Evolutionary conservation across 345 rosid species (phyloP).

Genomic region (Moricandia moricandioides): DNA sequence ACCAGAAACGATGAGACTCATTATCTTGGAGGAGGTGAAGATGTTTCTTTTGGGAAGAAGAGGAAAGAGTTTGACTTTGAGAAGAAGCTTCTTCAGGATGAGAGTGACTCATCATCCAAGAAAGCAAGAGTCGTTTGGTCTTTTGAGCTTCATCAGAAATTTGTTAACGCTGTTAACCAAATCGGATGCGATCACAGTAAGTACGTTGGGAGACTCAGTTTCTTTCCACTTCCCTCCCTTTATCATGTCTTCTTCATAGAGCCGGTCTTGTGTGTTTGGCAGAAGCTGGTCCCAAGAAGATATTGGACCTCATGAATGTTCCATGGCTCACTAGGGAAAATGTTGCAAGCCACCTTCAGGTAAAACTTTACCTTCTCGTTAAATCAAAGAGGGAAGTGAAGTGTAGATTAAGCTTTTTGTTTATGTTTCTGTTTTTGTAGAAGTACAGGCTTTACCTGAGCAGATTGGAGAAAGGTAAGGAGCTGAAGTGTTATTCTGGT

Average conservation of each 20-base stretch:
- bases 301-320: conserved; percentile 92
- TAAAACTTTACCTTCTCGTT: conserved; percentile 31
- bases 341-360: conserved; percentile 97
- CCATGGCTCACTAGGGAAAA: conserved; percentile 95
- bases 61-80: conserved; percentile 71
- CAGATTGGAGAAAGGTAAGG: conserved; percentile 73
- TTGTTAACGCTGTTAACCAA: conserved; percentile 90
- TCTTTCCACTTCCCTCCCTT: background rate
- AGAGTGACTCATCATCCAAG: conserved; percentile 56
- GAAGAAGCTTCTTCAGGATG: conserved; percentile 57
- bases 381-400: background rate
- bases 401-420: conserved; percentile 5
- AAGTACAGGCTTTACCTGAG: conserved; percentile 92
- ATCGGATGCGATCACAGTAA: conserved; percentile 90
- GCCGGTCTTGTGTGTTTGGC: conserved; percentile 49
- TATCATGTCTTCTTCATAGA: conserved; percentile 26
- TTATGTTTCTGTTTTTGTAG: conserved; percentile 45
- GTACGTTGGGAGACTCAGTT: conserved; percentile 51
- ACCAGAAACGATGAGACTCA: conserved; percentile 51
- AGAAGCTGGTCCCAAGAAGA: conserved; percentile 98
- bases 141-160: conserved; percentile 88
- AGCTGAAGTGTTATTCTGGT: conserved; percentile 42
- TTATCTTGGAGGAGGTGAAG: conserved; percentile 59
- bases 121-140: conserved; percentile 97
- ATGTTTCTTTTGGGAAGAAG: conserved; percentile 47